Base-by-base conservation (phyloP, 306 rosid genomes). In the Abrus pulchellus region DNA sequence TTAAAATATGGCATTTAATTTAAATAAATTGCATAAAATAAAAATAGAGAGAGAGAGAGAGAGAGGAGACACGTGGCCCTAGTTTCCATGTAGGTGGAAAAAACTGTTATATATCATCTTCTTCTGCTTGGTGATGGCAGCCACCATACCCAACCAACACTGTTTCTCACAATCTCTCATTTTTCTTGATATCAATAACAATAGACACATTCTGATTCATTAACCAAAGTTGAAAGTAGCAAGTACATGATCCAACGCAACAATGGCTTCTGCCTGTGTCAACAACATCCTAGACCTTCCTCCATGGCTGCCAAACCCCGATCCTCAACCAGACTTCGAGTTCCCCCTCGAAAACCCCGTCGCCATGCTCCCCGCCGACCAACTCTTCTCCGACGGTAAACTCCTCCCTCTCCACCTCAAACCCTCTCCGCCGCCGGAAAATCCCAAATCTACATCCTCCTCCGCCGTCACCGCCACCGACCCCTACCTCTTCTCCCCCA, bases 241-340 rank as follows among this genome's bases (percentile, higher is more conserved):
- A 20, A 20, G 56, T 44, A 5, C 79, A 81, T 86, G 86, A 82
- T 80, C 83, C 71, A 27, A 9, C 5, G 14, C 43, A 3, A 87
- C 68, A 27, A 95, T 95, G 99, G 98, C 99, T 53, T 95, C 99
- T 2, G 99, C 99, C 2, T 95, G 98, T 43, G 89, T 95, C 30
- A 95, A 95, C 89, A 93, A 91, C 83, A 89, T 95, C 20, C 20
- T 20, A 20, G 20, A 20, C 20, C 20, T 20, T 20, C 20, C 20
- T 20, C 20, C 20, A 20, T 20, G 20, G 20, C 20, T 20, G 20
- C 20, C 40, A 2, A 44, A 70, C 44, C 69, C 71, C 2, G 85
- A 76, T 59, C 74, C 81, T 0, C 59, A 79, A 32, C 85, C 80
- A 0, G 98, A 93, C 80, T 96, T 96, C 50, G 98, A 96, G 97